Conservation (phyloP, 2,329 filamentous ascomycete genomes). For the Aspergillus niger region DNA sequence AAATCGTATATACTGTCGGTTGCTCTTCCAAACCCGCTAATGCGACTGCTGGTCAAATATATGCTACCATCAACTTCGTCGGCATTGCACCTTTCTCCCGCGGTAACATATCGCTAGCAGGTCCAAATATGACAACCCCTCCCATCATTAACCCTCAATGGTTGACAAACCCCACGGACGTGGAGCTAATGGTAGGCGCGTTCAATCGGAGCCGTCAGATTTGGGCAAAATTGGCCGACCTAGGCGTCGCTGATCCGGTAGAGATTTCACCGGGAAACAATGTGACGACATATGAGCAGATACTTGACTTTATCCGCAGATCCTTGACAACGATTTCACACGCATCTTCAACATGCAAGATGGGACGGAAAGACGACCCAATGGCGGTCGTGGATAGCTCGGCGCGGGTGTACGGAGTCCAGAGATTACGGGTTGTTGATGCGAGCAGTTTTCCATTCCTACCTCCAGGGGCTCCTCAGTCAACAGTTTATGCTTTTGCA, state of each 20-base stretch:
- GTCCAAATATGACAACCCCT: conserved; percentile 19
- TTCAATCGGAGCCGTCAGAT: conserved; percentile 47
- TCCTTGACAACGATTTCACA: conserved; percentile 35
- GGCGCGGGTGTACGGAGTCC: conserved; percentile 33
- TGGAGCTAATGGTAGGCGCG: conserved; percentile 44
- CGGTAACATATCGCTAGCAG: conserved; percentile 17
- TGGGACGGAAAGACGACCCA: conserved; percentile 35
- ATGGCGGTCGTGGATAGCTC: conserved; percentile 38
- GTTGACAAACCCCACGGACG: conserved; percentile 34
- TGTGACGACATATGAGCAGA: conserved; percentile 43
- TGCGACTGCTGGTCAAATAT: conserved; percentile 26
- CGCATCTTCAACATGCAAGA: conserved; percentile 38
- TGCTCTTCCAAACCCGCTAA: conserved; percentile 13
- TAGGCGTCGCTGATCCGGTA: conserved; percentile 29
- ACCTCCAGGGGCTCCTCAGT: conserved; percentile 42
- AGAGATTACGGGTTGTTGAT: conserved; percentile 38
- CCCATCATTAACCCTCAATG: conserved; percentile 21
- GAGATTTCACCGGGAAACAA: conserved; percentile 40
- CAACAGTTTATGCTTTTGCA: conserved; percentile 41
- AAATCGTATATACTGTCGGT: conserved; percentile 24
- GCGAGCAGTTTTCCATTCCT: conserved; percentile 37
- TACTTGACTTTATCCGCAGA: conserved; percentile 34
- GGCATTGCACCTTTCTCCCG: conserved; percentile 19
- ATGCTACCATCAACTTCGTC: conserved; percentile 17
- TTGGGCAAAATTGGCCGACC: conserved; percentile 27